phyloP scores from a whole-genome alignment of 2,329 filamentous ascomycete genomes.

The Colletotrichum orchidophilum region DNA sequence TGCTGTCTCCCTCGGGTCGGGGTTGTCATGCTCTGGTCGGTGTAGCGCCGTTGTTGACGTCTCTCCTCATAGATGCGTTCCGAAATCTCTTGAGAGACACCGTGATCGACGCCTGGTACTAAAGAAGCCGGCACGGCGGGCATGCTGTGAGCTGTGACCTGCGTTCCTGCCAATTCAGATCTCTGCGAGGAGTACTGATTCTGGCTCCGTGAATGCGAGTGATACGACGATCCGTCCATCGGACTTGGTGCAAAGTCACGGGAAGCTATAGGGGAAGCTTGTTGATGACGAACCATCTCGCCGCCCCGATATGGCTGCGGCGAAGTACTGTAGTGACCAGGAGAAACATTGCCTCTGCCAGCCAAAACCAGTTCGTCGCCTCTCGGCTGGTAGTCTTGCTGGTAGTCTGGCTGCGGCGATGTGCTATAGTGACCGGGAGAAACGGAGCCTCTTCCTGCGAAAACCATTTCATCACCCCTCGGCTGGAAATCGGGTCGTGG shows the following conservation, averaged over 20 bases:
- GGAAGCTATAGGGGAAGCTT: conserved; percentile 43
- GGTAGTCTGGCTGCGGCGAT: conserved; percentile 34
- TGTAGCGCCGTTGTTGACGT: conserved; percentile 56
- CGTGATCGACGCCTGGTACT: conserved; percentile 68
- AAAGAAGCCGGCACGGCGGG: conserved; percentile 65
- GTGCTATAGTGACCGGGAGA: conserved; percentile 43
- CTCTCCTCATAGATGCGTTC: conserved; percentile 67
- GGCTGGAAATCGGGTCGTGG: conserved; percentile 33
- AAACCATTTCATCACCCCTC: conserved; percentile 24
- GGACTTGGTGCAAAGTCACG: conserved; percentile 48
- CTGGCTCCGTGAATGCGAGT: conserved; percentile 41
- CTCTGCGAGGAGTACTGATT: conserved; percentile 43
- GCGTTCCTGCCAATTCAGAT: conserved; percentile 48
- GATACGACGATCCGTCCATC: conserved; percentile 40
- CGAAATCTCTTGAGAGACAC: conserved; percentile 64
- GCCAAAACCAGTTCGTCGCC: conserved; percentile 41
- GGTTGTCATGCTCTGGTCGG: conserved; percentile 49
- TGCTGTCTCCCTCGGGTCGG: conserved; percentile 53
- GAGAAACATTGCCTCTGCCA: conserved; percentile 43
- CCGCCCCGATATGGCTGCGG: conserved; percentile 35
- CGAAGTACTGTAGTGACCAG: conserved; percentile 42
- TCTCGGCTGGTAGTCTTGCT: conserved; percentile 31
- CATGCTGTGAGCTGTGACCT: conserved; percentile 50
- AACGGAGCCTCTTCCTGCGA: conserved; percentile 47
- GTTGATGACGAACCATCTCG: conserved; percentile 11